A percentile compares a stretch with the other conserved stretches of the same genome.
These are phyloP conservation scores for Fusarium pseudograminearum DNA, from an alignment of 2,329 filamentous ascomycete species.

Conservation along the genomic window DNA sequence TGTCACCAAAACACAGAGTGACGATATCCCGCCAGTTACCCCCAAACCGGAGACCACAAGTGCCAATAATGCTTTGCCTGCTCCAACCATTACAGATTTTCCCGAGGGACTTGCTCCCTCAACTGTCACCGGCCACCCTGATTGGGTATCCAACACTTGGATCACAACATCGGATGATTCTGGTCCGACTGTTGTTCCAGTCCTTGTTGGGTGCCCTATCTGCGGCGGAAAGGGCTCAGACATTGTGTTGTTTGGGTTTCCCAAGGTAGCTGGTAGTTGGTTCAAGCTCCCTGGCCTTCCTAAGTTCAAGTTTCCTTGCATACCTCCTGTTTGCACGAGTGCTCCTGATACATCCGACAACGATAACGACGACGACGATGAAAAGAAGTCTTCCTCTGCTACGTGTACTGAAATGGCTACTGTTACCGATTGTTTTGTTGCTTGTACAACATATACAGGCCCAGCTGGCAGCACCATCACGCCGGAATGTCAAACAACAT, in stretches of 20 bases:
- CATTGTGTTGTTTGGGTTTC: background rate
- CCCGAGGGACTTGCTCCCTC: too few relatives aligned
- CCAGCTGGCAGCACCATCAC: background rate
- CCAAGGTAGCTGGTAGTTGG: background rate
- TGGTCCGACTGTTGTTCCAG: too few relatives aligned
- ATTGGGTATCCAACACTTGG: too few relatives aligned
- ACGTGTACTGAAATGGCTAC: slow-evolving; percentile 28
- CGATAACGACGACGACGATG: slow-evolving; percentile 6
- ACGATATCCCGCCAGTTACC: too few relatives aligned
- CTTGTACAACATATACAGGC: slow-evolving; percentile 29
- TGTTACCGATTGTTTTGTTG: slow-evolving; percentile 33
- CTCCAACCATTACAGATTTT: too few relatives aligned
- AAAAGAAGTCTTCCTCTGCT: background rate
- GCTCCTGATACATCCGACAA: background rate
- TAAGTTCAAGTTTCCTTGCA: slow-evolving; percentile 24
- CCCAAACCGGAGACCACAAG: too few relatives aligned
- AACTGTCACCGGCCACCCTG: too few relatives aligned
- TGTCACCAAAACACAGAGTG: too few relatives aligned
- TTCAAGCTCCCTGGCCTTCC: slow-evolving; percentile 28
- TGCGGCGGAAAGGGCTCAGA: too few relatives aligned
- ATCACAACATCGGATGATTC: too few relatives aligned
- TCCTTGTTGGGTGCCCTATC: too few relatives aligned
- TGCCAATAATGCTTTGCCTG: too few relatives aligned
- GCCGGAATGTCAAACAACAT: slow-evolving; percentile 16
- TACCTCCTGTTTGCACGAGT: slow-evolving; percentile 15